Percentiles rank a stretch among this genome's conserved stretches.
phyloP scores from a whole-genome alignment of 352 stramenopile species.

The Pythium biforme region DNA sequence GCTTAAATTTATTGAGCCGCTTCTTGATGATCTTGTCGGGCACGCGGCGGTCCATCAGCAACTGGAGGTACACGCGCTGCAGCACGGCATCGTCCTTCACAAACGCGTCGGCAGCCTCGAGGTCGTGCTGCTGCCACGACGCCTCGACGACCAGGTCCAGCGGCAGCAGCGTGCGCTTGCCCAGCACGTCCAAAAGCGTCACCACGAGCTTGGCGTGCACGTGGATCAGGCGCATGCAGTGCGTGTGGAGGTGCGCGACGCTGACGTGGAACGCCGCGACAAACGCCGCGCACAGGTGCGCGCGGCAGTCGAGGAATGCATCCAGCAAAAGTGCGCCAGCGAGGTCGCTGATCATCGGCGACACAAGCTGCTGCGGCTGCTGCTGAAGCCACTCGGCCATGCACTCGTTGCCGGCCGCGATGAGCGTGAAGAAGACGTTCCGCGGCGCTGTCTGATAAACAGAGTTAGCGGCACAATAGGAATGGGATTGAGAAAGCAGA shows the following conservation, averaged over 20 bases:
- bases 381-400: constrained; percentile 21
- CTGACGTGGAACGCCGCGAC: constrained; percentile 44
- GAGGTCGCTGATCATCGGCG: constrained; percentile 32
- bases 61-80: constrained; percentile 49
- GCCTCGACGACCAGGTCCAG: constrained; percentile 37
- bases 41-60: constrained; percentile 43
- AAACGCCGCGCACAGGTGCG: constrained; percentile 22
- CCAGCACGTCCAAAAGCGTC: constrained; percentile 44
- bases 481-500: background rate
- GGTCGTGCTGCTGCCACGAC: constrained; percentile 50
- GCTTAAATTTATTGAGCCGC: constrained; percentile 53
- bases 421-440: constrained; percentile 17
- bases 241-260: constrained; percentile 23
- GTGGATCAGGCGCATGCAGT: constrained; percentile 34
- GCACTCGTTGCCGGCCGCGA: constrained; percentile 23
- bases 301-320: constrained; percentile 32
- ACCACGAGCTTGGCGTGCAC: constrained; percentile 34
- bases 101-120: constrained; percentile 56
- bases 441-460: constrained; percentile 7
- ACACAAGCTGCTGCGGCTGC: constrained; percentile 20
- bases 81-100: constrained; percentile 34
- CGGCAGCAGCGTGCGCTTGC: constrained; percentile 44
- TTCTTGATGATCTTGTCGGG: constrained; percentile 77
- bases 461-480: no score
- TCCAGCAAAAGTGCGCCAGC: constrained; percentile 43